These are phyloP conservation scores for Dalechampia spathulata DNA, from an alignment of 441 rosid species.

Conservation along the genomic window DNA sequence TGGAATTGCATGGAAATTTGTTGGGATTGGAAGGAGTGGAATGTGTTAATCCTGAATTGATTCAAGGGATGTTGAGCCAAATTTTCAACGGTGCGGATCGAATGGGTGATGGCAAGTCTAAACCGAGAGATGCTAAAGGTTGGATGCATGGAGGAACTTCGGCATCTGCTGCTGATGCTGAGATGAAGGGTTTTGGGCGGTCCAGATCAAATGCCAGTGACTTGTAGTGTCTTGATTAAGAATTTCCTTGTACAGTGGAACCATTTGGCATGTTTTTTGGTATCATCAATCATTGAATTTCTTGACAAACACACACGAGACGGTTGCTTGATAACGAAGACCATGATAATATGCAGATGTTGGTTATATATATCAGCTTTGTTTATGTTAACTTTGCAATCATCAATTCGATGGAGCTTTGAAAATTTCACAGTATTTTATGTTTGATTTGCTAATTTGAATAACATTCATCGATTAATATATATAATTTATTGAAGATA, in stretches of 20 bases:
- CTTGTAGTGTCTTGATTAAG: background rate
- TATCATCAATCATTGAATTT: too few species aligned
- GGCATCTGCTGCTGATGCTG: constrained; percentile 16
- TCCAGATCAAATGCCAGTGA: constrained; percentile 20
- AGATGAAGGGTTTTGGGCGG: constrained; percentile 17
- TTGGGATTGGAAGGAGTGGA: constrained; percentile 16
- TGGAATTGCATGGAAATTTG: constrained; percentile 14
- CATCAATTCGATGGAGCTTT: too few species aligned
- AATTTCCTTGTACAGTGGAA: background rate
- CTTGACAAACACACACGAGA: too few species aligned
- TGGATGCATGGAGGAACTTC: constrained; percentile 11
- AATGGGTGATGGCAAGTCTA: constrained; percentile 18
- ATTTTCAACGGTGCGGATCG: constrained; percentile 23
- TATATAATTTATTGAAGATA: too few species aligned
- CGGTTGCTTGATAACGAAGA: too few species aligned
- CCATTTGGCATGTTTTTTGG: too few species aligned
- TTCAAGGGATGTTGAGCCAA: constrained; percentile 23
- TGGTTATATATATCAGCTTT: too few species aligned
- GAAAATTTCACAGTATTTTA: too few species aligned
- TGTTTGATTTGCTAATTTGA: too few species aligned
- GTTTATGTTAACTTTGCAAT: too few species aligned
- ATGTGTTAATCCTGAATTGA: constrained; percentile 23
- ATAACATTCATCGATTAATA: too few species aligned
- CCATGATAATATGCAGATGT: too few species aligned
- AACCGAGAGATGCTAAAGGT: constrained; percentile 26